Conservation (phyloP, 139 green algal species). For the Coelastrella sp. region DNA sequence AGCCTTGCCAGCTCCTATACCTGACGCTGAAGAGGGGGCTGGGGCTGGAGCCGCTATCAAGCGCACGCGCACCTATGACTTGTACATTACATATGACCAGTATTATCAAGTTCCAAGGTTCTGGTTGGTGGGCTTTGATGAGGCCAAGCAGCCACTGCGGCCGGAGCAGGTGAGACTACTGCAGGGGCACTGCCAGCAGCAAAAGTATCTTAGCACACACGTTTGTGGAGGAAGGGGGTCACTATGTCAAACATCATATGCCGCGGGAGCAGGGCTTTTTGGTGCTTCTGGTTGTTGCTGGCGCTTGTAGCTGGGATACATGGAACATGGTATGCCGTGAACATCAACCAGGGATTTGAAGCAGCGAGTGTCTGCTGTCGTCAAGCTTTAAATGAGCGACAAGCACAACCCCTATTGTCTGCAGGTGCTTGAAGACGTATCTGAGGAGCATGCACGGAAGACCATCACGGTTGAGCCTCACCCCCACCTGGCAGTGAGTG, state of each 20-base stretch:
- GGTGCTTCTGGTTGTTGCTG: too few relatives aligned
- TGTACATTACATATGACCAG: conserved; percentile 95
- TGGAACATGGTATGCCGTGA: too few relatives aligned
- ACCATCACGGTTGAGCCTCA: conserved; percentile 92
- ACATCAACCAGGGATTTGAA: too few relatives aligned
- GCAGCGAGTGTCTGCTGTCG: too few relatives aligned
- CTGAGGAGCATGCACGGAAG: conserved; percentile 87
- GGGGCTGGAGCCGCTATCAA: conserved; percentile 69
- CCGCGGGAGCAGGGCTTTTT: too few relatives aligned
- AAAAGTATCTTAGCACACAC: too few relatives aligned
- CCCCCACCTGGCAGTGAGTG: conserved; percentile 77
- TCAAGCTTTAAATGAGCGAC: too few relatives aligned
- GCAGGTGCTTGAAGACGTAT: conserved; percentile 91
- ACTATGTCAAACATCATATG: too few relatives aligned
- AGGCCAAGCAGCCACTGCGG: conserved; percentile 73
- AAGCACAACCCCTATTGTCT: background rate
- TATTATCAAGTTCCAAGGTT: conserved; percentile 90
- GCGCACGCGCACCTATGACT: conserved; percentile 89
- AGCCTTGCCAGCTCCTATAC: conserved; percentile 34
- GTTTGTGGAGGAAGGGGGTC: too few relatives aligned
- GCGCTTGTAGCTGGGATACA: too few relatives aligned
- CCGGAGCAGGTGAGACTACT: conserved; percentile 63
- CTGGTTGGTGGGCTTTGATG: conserved; percentile 91
- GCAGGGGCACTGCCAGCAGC: background rate
- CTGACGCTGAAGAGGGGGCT: background rate